A percentile compares a stretch with the other conserved stretches of the same genome.
Evolutionary conservation across 2,329 filamentous ascomycete genomes (phyloP).

Genomic region (Paecilomyces formosus): DNA sequence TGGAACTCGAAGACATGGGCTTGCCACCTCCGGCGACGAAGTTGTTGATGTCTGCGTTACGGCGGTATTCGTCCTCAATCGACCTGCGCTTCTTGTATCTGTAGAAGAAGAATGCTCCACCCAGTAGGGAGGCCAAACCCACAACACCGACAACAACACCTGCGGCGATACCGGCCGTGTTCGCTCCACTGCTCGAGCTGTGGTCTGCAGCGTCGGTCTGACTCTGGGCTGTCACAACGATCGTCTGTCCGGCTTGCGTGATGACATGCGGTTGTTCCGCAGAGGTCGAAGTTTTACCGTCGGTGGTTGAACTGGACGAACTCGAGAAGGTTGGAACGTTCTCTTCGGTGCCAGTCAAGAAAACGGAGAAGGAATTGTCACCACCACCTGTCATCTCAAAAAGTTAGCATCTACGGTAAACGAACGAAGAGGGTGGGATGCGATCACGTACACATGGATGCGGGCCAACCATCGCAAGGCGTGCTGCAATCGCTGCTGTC

Average conservation of each 20-base stretch:
- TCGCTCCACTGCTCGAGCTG: constrained; percentile 42
- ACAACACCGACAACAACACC: constrained; percentile 82
- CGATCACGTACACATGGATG: constrained; percentile 55
- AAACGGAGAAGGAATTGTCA: constrained; percentile 42
- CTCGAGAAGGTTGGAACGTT: constrained; percentile 24
- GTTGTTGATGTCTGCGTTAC: constrained; percentile 69
- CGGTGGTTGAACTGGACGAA: constrained; percentile 11
- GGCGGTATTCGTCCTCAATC: constrained; percentile 76
- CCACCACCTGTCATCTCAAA: constrained; percentile 49
- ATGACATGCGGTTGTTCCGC: constrained; percentile 39
- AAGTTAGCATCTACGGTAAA: constrained; percentile 9
- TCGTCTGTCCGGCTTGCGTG: constrained; percentile 23
- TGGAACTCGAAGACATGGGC: constrained; percentile 56
- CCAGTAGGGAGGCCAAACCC: constrained; percentile 45
- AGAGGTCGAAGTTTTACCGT: constrained; percentile 12
- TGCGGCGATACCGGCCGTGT: constrained; percentile 75
- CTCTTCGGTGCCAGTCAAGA: constrained; percentile 41
- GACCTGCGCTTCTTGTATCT: constrained; percentile 68
- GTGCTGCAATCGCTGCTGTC: constrained; percentile 56
- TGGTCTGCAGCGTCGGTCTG: constrained; percentile 15
- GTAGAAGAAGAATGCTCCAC: constrained; percentile 65
- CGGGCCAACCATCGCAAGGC: constrained; percentile 56
- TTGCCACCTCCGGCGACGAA: constrained; percentile 57
- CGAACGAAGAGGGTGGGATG: not conserved
- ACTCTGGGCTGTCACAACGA: constrained; percentile 25